Evolutionary conservation across 202 grass and related monocot genomes (phyloP).

Genomic region (Panicum virgatum): DNA sequence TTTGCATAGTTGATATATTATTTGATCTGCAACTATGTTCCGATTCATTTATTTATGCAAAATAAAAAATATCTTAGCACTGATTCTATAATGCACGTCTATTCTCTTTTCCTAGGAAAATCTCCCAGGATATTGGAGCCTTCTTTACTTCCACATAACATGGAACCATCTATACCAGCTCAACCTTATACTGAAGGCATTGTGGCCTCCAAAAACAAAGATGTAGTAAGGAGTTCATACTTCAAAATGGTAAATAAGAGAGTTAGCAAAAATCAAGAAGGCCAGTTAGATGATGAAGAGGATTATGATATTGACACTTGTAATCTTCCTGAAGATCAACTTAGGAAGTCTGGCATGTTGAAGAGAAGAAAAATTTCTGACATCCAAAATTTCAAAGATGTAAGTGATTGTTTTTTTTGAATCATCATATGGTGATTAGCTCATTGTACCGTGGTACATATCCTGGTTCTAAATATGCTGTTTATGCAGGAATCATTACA

Average conservation of each 20-base stretch:
- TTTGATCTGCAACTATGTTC: conserved; percentile 11
- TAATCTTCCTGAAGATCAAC: conserved; percentile 41
- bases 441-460: conserved; percentile 12
- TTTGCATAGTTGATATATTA: conserved; percentile 27
- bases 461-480: conserved; percentile 36
- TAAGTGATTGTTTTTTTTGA: conserved; percentile 51
- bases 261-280: conserved; percentile 46
- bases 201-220: conserved; percentile 44
- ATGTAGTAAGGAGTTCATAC: conserved; percentile 60
- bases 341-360: conserved; percentile 35
- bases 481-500: conserved; percentile 57
- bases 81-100: conserved; percentile 4
- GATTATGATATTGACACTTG: conserved; percentile 27
- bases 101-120: conserved; percentile 41
- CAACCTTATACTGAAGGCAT: conserved; percentile 36
- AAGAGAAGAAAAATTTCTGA: conserved; percentile 71
- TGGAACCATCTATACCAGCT: conserved; percentile 22
- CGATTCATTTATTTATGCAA: conserved; percentile 21
- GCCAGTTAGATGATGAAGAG: conserved; percentile 36
- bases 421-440: conserved; percentile 3
- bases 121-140: conserved; percentile 39
- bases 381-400: conserved; percentile 44
- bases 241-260: conserved; percentile 59
- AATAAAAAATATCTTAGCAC: conserved; percentile 10
- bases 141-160: conserved; percentile 45